Evolutionary conservation across 805 yeast species (phyloP), one percentile per base, ranked within the genome.

Genomic region (Ascoidea asiatica): DNA sequence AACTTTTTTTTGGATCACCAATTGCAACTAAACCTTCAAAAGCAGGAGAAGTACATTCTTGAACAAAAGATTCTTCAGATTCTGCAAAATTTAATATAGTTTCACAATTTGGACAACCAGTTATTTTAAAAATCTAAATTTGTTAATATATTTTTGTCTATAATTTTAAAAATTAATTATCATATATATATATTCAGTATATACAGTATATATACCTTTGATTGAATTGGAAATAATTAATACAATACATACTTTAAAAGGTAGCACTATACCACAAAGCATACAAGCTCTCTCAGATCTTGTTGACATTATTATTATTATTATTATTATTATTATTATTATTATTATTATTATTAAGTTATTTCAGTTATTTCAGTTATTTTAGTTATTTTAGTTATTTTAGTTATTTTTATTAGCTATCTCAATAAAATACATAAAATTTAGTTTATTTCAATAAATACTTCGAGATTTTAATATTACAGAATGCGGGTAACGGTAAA

Each of bases 61-160:
- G 82, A 43, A 84, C 83, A 36, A 86, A 75, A 18, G 82, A 78
- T 43, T 88, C 95, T 55, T 92, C 96, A 48, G 80, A 80, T 55
- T 78, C 81, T 41, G 71, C 73, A 55, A 73, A 77, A 52, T 83
- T 88, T 55, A 90, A 71, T 22, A 90, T 77, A 44, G 89, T 79
- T 56, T 87, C 97, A 65, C 98, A 90, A 69, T 90, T 90, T 13
- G 98, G 97, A 63, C 98, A 90, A 5, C 97, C 97, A 18, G 77
- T 77, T 46, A 79, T 79, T 42, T 83, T 76, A 60, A 92, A 92
- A 55, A 72, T 73, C 72, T 65, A 46, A 36, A 19, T 35, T 6
- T 11, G 17, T 11, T 37, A 20, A n/a, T 21, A 15, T 7, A 19
- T 19, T 11, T 42, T 38, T 37, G 43, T 43, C 15, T 15, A 21